Base-by-base conservation (phyloP, 2,329 filamentous ascomycete species). In the Helotiales sp. region DNA sequence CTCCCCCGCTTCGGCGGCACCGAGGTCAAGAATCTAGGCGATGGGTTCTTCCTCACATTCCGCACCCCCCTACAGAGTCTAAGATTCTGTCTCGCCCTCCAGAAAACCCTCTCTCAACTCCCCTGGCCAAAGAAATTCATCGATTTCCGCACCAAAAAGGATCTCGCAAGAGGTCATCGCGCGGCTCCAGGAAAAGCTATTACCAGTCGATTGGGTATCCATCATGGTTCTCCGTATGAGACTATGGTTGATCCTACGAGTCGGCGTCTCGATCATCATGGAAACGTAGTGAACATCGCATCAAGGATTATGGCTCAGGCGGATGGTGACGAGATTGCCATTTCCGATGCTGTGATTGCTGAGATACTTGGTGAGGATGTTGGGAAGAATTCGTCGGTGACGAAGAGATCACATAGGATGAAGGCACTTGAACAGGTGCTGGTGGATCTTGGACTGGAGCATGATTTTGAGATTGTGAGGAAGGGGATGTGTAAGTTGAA, bases 1-100 rank as follows among this genome's bases (percentile, higher is more conserved):
- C 5, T 57, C n/a, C 7, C 17, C 12, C 25, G 5, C 9, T 55
- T 40, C 25, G 8, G 22, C 19, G 59, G 59, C 3, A 42, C 49
- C 38, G 59, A 62, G 33, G 38, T 62, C 12, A 62, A 59, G 34
- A 48, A 47, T 10, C 30, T 47, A 2, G 59, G 59, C 9, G 59
- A 62, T 36, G 56, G 53, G 5, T 62, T 62, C 40, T 40, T 54
- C 19, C 2, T 54, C 15, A 31, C 40, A 2, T 59, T 62, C 22
- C 8, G 19, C 12, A 15, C 24, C 3, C 15, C 53, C 2, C 9
- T 9, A 6, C 6, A 42, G 3, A 53, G 44, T 15, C 31, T 62
- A 3, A 22, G 47, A 3, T 57, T 57, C 34, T 57, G 51, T 15
- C 31, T 61, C 2, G 15, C 36, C 3, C 19, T 42, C 3, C 58